Evolutionary conservation across 371 early-diverging fungal species (phyloP), one percentile per base, ranked within the genome.

Genomic region (Syncephalastrum monosporum): DNA sequence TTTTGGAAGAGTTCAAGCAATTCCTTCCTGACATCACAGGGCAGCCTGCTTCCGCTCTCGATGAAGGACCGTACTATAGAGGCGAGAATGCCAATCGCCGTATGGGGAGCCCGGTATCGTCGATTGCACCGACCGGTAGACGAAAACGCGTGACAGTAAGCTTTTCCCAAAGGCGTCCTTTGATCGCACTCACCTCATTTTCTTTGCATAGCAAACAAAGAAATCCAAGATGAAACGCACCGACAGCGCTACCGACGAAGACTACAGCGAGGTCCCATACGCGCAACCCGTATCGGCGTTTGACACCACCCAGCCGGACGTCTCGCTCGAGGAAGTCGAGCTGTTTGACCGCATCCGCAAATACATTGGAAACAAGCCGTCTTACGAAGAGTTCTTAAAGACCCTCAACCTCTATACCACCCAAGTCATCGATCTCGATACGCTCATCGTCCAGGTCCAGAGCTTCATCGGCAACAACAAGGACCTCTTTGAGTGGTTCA

Each of bases 311-410:
- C 61, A 58, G 1, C 73, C 74, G 0, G 57, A 62, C 1, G 67
- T 77, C 1, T 80, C 86, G 0, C 55, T 79, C 2, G 95, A 94
- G 55, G 98, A 97, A 62, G 76, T 93, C 6, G 92, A 90, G 23
- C 89, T 97, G 60, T 97, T 98, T 78, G 97, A 97, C 53, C 81
- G 86, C 16, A 91, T 91, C 60, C 94, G 96, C 73, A 82, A 86
- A 59, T 78, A 86, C 59, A 86, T 98, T 53, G 86, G 87, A 5
- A 90, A 92, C 74, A 90, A 92, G 55, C 79, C 83, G 13, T 86
- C 93, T 0, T 98, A 97, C 71, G 89, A 88, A 68, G 99, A 99
- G 67, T 99, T 99, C 75, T 81, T 99, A 50, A 99, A 98, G 77
- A 81, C 94, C 3, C 74, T 99, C 33, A 99, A 99, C 65, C 75